These are phyloP conservation scores for Suillus plorans DNA, from an alignment of 768 basidiomycete genomes.

Conservation along the genomic window DNA sequence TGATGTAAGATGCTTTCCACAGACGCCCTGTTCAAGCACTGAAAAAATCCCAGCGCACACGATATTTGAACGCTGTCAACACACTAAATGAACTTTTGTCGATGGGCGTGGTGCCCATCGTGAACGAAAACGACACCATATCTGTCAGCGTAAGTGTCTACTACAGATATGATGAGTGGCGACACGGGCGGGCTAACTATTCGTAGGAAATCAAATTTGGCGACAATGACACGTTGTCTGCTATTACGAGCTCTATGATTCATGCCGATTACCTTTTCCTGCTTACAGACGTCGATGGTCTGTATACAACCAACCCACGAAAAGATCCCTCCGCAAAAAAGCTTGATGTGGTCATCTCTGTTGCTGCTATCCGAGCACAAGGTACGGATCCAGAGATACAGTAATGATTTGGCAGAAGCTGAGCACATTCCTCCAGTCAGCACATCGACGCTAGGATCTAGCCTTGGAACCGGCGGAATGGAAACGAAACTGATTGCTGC, in stretches of 20 bases:
- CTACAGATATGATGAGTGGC: not conserved
- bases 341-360: slow-evolving; percentile 81
- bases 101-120: slow-evolving; percentile 96
- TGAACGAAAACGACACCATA: slow-evolving; percentile 98
- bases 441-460: slow-evolving; percentile 89
- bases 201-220: slow-evolving; percentile 98
- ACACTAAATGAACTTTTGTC: slow-evolving; percentile 88
- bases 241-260: slow-evolving; percentile 96
- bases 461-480: slow-evolving; percentile 97
- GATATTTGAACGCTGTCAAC: slow-evolving; percentile 96
- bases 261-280: slow-evolving; percentile 97
- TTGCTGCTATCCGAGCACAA: slow-evolving; percentile 75
- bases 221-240: slow-evolving; percentile 97
- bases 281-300: slow-evolving; percentile 92
- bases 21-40: slow-evolving; percentile 9
- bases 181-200: not conserved
- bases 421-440: slow-evolving; percentile 57
- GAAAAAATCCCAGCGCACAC: slow-evolving; percentile 62
- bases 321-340: slow-evolving; percentile 81
- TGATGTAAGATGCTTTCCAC: slow-evolving; percentile 57
- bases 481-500: slow-evolving; percentile 99
- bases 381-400: slow-evolving; percentile 43
- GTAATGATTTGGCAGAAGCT: not conserved
- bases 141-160: slow-evolving; percentile 82
- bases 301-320: slow-evolving; percentile 94